Conservation (phyloP, 352 stramenopile genomes). For the Paralagenidium karlingii region DNA sequence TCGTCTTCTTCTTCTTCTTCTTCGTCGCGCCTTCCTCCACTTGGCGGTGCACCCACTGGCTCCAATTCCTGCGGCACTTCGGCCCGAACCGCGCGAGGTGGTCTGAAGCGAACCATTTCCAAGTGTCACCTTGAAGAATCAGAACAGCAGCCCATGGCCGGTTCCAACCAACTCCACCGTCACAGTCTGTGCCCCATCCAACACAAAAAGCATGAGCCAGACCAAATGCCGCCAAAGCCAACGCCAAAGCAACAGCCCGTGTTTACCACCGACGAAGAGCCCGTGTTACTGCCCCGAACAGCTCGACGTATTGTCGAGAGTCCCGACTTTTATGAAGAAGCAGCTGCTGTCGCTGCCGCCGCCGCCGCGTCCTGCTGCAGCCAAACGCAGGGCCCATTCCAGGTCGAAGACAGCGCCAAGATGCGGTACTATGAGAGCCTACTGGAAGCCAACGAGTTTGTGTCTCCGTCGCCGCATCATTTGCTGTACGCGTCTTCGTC, state of each 20-base stretch:
- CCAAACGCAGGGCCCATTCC: constrained; percentile 23
- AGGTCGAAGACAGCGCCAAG: constrained; percentile 19
- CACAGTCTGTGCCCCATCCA: neutral
- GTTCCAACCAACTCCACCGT: constrained; percentile 30
- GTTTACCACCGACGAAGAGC: constrained; percentile 13
- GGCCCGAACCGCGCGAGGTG: no score
- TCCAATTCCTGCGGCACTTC: no score
- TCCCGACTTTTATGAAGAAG: constrained; percentile 7
- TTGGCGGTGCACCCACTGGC: no score
- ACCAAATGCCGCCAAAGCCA: constrained; percentile 1
- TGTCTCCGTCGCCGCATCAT: constrained; percentile 21
- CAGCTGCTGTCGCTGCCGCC: no score
- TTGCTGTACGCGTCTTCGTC: constrained; percentile 9
- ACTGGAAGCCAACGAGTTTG: constrained; percentile 12
- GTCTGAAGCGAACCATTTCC: constrained; percentile 73
- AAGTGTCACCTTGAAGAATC: constrained; percentile 48
- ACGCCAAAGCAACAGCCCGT: neutral
- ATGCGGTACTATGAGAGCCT: constrained; percentile 21
- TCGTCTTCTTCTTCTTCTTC: no score
- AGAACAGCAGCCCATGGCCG: constrained; percentile 6
- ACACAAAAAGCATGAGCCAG: neutral
- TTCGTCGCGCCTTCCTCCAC: no score
- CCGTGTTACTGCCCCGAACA: constrained; percentile 29
- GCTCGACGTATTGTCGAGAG: constrained; percentile 2
- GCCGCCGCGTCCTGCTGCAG: no score